Conservation (phyloP, 441 rosid species). For the Erodium chrysanthum region DNA sequence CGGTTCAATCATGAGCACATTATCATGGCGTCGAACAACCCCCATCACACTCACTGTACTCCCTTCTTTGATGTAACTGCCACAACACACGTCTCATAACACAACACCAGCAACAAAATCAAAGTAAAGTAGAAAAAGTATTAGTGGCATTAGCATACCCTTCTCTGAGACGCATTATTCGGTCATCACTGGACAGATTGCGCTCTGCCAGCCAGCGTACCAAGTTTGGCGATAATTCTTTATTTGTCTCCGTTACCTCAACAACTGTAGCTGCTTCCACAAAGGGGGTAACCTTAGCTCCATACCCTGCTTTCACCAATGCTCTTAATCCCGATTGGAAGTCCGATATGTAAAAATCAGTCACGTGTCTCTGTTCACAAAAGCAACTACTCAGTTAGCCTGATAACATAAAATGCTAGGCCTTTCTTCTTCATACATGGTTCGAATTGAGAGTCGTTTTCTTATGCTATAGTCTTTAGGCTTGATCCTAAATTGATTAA, state of each 20-base stretch:
- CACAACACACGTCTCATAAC: no score
- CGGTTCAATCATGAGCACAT: conserved; percentile 25
- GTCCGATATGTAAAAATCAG: conserved; percentile 91
- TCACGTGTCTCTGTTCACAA: conserved; percentile 61
- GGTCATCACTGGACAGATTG: conserved; percentile 60
- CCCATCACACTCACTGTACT: conserved; percentile 29
- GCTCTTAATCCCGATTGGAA: conserved; percentile 89
- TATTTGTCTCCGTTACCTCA: conserved; percentile 51
- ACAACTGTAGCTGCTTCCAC: conserved; percentile 66
- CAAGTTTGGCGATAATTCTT: conserved; percentile 58
- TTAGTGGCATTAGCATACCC: conserved; percentile 39
- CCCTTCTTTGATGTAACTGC: conserved; percentile 26
- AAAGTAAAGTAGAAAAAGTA: background rate
- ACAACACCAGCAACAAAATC: no score
- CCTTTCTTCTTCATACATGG: no score
- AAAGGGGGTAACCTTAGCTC: conserved; percentile 81
- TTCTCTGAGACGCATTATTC: conserved; percentile 83
- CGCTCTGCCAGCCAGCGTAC: conserved; percentile 74
- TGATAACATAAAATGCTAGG: no score
- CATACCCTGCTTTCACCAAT: conserved; percentile 81
- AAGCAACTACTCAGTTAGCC: no score
- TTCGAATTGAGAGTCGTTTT: no score
- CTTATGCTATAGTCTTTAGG: no score
- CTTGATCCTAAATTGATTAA: no score
- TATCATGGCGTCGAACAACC: conserved; percentile 24